Conservation (phyloP, 805 yeast genomes). For the Scheffersomyces ergatensis region DNA sequence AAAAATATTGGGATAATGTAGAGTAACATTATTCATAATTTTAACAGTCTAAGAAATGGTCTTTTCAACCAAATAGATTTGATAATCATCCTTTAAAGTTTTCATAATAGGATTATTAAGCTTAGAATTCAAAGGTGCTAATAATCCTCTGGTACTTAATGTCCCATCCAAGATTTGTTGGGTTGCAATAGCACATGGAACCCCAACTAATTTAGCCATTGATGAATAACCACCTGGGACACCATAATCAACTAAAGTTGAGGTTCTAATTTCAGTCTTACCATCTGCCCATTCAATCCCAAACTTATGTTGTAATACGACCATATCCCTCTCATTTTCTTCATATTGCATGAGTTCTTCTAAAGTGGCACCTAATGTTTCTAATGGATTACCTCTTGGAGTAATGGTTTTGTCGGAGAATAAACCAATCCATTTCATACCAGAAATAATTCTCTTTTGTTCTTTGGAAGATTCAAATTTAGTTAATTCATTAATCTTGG, state of each 20-base stretch:
- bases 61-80: slow-evolving; percentile 86
- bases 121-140: slow-evolving; percentile 91
- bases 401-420: slow-evolving; percentile 73
- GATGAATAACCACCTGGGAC: slow-evolving; percentile 85
- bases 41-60: slow-evolving; percentile 47
- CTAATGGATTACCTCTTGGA: slow-evolving; percentile 93
- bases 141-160: slow-evolving; percentile 69
- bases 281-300: slow-evolving; percentile 98
- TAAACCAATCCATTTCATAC: slow-evolving; percentile 92
- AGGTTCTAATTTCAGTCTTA: slow-evolving; percentile 83
- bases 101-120: slow-evolving; percentile 89
- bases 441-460: slow-evolving; percentile 81
- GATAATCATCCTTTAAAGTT: slow-evolving; percentile 85
- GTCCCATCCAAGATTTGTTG: slow-evolving; percentile 83
- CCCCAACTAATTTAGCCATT: slow-evolving; percentile 98
- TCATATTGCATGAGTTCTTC: slow-evolving; percentile 96
- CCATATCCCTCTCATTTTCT: slow-evolving; percentile 93
- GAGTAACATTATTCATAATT: no score
- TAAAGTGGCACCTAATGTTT: slow-evolving; percentile 93
- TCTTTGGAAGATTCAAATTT: slow-evolving; percentile 78
- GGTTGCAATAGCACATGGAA: slow-evolving; percentile 95
- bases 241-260: slow-evolving; percentile 94
- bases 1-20: no score
- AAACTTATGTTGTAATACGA: slow-evolving; percentile 94
- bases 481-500: slow-evolving; percentile 74